These are phyloP conservation scores for Metschnikowia baotianmanensis DNA, from an alignment of 805 yeast genomes.

Conservation along the genomic window DNA sequence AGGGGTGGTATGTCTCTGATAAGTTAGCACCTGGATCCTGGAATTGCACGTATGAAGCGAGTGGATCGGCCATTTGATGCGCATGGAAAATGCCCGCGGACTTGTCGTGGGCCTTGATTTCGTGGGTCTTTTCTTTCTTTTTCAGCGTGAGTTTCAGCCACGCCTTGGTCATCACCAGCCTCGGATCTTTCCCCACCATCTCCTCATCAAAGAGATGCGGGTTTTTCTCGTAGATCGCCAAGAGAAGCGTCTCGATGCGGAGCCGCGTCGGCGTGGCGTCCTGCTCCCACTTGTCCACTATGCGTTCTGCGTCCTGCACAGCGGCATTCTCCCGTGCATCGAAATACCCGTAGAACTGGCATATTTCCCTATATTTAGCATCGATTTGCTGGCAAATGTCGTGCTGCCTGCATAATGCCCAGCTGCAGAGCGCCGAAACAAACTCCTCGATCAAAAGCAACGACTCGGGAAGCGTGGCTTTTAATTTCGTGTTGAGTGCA, in stretches of 20 bases:
- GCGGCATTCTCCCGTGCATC: slow-evolving; percentile 23
- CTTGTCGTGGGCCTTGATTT: slow-evolving; percentile 28
- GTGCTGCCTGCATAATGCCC: slow-evolving; percentile 37
- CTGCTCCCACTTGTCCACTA: slow-evolving; percentile 40
- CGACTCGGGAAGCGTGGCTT: slow-evolving; percentile 45
- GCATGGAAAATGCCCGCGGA: slow-evolving; percentile 33
- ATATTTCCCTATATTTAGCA: slow-evolving; percentile 26
- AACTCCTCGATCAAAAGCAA: slow-evolving; percentile 48
- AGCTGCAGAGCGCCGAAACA: slow-evolving; percentile 39
- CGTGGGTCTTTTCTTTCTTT: slow-evolving; percentile 22
- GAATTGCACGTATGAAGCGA: slow-evolving; percentile 28
- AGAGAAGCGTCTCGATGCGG: slow-evolving; percentile 38
- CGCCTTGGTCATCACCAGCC: slow-evolving; percentile 23
- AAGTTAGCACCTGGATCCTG: slow-evolving; percentile 25
- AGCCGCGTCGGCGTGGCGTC: slow-evolving; percentile 34
- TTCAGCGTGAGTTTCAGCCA: slow-evolving; percentile 28
- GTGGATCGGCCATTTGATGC: slow-evolving; percentile 31
- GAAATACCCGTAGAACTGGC: slow-evolving; percentile 30
- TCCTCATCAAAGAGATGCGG: slow-evolving; percentile 38
- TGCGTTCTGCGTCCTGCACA: slow-evolving; percentile 6
- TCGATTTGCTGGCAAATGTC: slow-evolving; percentile 33
- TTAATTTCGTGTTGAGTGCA: slow-evolving; percentile 35
- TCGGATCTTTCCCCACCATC: slow-evolving; percentile 29
- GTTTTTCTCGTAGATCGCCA: slow-evolving; percentile 29
- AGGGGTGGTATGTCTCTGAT: slow-evolving; percentile 31